Percentiles rank a stretch among this genome's conserved stretches.
Conservation (phyloP, 495 filamentous ascomycete genomes). For the Trichoderma asperelloides region DNA sequence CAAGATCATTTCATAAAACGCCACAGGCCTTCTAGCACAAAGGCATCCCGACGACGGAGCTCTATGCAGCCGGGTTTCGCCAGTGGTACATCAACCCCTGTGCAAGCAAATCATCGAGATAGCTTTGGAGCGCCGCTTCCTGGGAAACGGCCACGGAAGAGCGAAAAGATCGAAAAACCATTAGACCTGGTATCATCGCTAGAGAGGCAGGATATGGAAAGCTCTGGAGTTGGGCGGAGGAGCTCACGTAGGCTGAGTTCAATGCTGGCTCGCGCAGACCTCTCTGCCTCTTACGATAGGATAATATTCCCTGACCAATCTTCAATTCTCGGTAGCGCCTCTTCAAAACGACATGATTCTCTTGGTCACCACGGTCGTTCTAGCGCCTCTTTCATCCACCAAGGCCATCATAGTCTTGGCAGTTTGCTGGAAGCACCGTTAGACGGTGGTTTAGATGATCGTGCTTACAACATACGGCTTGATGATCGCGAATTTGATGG, state of each 20-base stretch:
- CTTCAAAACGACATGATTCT: conserved; percentile 56
- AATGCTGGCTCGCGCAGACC: conserved; percentile 78
- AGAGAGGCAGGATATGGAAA: conserved; percentile 52
- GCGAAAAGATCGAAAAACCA: conserved; percentile 41
- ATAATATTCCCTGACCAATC: conserved; percentile 63
- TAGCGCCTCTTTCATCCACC: conserved; percentile 26
- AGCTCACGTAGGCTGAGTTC: conserved; percentile 87
- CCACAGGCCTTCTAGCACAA: conserved; percentile 38
- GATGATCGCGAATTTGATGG: conserved; percentile 61
- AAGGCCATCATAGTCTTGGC: conserved; percentile 27
- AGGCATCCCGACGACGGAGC: conserved; percentile 62
- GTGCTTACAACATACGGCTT: conserved; percentile 60
- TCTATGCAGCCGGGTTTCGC: conserved; percentile 71
- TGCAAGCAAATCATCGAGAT: conserved; percentile 43
- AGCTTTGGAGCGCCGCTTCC: conserved; percentile 39
- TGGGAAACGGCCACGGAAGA: conserved; percentile 35
- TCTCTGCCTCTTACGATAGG: conserved; percentile 68
- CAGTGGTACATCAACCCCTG: conserved; percentile 75
- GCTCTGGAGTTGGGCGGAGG: conserved; percentile 53
- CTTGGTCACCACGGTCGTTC: conserved; percentile 55
- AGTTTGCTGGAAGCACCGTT: conserved; percentile 59
- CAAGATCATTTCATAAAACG: conserved; percentile 45
- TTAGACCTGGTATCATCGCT: conserved; percentile 52
- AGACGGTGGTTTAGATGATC: conserved; percentile 64
- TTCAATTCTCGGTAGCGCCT: conserved; percentile 37